These are phyloP conservation scores for Auriscalpium orientale DNA, from an alignment of 768 basidiomycete genomes.

Conservation along the genomic window DNA sequence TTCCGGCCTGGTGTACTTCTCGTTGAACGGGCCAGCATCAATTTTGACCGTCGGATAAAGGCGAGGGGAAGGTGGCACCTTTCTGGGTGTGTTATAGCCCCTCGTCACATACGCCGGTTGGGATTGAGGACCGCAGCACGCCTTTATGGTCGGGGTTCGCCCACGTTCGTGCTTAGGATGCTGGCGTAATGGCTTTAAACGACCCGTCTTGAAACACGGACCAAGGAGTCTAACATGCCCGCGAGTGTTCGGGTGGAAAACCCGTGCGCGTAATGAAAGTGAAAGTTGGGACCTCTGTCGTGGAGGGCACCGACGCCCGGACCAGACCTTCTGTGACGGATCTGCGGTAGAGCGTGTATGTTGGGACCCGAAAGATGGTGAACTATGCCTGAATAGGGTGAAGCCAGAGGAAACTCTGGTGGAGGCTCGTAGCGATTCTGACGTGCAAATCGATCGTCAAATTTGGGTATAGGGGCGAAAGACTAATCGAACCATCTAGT, in stretches of 20 bases:
- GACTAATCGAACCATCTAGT: slow-evolving; percentile 94
- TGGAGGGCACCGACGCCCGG: slow-evolving; percentile 70
- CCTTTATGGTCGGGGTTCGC: no score
- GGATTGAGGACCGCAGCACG: no score
- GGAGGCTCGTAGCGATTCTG: slow-evolving; percentile 94
- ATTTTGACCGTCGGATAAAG: no score
- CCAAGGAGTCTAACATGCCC: no score
- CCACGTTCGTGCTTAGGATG: no score
- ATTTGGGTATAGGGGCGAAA: slow-evolving; percentile 95
- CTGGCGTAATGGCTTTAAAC: no score
- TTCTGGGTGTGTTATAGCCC: no score
- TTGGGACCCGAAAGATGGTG: slow-evolving; percentile 88
- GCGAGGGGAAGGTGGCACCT: no score
- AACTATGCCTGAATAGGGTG: slow-evolving; percentile 86
- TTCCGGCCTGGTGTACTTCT: no score
- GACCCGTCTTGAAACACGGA: no score
- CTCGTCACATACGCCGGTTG: no score
- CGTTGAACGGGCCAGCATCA: no score
- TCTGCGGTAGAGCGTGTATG: slow-evolving; percentile 77
- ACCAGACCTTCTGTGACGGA: slow-evolving; percentile 66
- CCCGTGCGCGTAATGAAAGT: slow-evolving; percentile 65
- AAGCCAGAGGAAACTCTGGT: slow-evolving; percentile 96
- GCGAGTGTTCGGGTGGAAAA: slow-evolving; percentile 75
- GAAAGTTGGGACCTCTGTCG: slow-evolving; percentile 54
- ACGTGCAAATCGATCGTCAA: slow-evolving; percentile 94